Evolutionary conservation across 2,329 filamentous ascomycete species (phyloP).

Genomic region (Pseudogymnoascus sp.): DNA sequence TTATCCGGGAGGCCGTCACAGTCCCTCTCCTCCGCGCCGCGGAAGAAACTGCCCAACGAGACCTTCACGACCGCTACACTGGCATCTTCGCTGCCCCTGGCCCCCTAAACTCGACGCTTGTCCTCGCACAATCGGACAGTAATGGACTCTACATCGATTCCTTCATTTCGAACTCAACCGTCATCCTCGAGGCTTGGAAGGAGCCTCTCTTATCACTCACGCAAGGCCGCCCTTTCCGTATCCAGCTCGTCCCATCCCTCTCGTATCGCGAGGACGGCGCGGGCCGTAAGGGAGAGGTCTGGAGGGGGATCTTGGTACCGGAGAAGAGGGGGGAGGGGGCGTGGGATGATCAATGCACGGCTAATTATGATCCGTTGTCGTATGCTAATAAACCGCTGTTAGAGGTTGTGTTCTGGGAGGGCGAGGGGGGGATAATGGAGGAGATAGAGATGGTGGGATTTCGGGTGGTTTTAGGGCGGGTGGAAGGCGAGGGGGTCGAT

Average conservation of each 20-base stretch:
- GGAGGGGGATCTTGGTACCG: constrained; percentile 1
- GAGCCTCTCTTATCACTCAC: neutral
- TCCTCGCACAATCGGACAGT: neutral
- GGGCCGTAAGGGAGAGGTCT: constrained; percentile 2
- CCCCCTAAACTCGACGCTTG: constrained; percentile 2
- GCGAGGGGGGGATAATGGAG: neutral
- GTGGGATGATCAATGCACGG: constrained; percentile 5
- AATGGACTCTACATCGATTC: constrained; percentile 3
- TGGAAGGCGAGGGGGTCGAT: neutral
- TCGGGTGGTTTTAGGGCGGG: neutral
- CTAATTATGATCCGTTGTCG: neutral
- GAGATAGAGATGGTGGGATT: constrained; percentile 11
- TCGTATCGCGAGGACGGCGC: neutral
- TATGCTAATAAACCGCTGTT: constrained; percentile 1
- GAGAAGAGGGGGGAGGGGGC: neutral
- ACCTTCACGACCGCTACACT: neutral
- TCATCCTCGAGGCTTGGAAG: neutral
- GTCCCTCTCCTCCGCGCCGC: neutral
- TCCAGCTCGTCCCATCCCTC: constrained; percentile 9
- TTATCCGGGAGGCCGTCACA: neutral
- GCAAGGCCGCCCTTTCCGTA: neutral
- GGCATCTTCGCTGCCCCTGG: neutral
- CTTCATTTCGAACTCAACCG: constrained; percentile 9
- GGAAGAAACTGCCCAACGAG: neutral
- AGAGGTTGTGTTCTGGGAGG: constrained; percentile 2